These are phyloP conservation scores for Sisymbrium altissimum DNA, from an alignment of 345 rosid genomes.

Conservation along the genomic window DNA sequence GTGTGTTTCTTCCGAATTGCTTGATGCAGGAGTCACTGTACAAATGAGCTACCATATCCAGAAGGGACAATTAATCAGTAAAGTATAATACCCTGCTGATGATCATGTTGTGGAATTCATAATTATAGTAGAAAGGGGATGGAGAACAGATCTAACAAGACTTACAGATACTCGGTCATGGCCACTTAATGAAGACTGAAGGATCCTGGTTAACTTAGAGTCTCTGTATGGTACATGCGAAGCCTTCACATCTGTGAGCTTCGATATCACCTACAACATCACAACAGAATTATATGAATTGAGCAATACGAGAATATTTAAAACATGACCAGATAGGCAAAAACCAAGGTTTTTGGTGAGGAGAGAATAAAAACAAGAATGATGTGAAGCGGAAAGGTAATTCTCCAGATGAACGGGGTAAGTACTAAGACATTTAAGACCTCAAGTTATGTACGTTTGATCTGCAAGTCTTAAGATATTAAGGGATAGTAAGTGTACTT, in stretches of 20 bases:
- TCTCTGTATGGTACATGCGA: constrained; percentile 96
- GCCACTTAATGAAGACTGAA: constrained; percentile 96
- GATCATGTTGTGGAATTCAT: constrained; percentile 2
- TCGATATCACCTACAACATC: constrained; percentile 83
- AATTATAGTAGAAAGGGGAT: constrained; percentile 12
- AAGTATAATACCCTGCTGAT: constrained; percentile 6
- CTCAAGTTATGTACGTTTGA: not conserved
- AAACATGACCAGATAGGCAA: no score
- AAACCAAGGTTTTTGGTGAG: no score
- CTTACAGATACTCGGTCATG: constrained; percentile 99
- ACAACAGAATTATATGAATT: not conserved
- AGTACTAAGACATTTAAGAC: not conserved
- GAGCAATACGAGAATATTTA: constrained; percentile 1
- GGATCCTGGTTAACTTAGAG: constrained; percentile 96
- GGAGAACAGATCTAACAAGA: constrained; percentile 4
- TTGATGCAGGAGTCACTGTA: constrained; percentile 94
- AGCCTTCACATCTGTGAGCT: constrained; percentile 88
- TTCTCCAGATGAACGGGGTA: not conserved
- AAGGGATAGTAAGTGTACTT: not conserved
- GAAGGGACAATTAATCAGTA: constrained; percentile 25
- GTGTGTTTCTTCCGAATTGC: constrained; percentile 96
- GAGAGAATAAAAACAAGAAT: no score
- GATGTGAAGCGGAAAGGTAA: constrained; percentile 5
- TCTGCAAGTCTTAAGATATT: constrained; percentile 1
- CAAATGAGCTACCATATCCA: constrained; percentile 85